A percentile compares a stretch with the other conserved stretches of the same genome.
Evolutionary conservation across 1,284 basidiomycete species (phyloP).

Genomic region (Melampsora larici-populina): DNA sequence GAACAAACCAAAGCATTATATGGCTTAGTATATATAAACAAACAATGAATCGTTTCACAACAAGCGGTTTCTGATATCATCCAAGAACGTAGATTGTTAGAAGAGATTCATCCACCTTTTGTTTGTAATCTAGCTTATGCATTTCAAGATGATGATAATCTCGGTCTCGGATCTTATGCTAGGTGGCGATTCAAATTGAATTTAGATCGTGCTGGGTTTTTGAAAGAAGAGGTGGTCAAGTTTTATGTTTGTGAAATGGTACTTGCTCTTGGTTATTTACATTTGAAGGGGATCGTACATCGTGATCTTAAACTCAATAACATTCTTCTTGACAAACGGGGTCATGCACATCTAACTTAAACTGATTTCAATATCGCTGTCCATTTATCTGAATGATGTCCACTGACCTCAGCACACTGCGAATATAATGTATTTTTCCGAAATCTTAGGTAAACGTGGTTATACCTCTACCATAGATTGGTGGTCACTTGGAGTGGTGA

Average conservation of each 20-base stretch:
- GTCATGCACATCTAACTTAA: constrained; percentile 91
- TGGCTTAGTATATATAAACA: constrained; percentile 99
- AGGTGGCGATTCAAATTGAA: constrained; percentile 93
- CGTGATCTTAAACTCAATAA: constrained; percentile 95
- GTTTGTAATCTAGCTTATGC: constrained; percentile 92
- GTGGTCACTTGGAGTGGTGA: too few relatives aligned
- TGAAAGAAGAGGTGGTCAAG: constrained; percentile 75
- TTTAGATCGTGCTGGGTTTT: constrained; percentile 71
- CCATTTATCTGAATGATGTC: constrained; percentile 80
- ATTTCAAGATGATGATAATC: constrained; percentile 96
- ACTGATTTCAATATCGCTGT: constrained; percentile 99
- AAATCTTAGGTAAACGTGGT: too few relatives aligned
- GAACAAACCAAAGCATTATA: constrained; percentile 92
- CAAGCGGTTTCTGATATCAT: constrained; percentile 95
- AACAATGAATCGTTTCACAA: constrained; percentile 78
- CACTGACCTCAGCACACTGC: constrained; percentile 86
- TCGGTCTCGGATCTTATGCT: constrained; percentile 96
- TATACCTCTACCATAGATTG: too few relatives aligned
- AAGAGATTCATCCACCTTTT: constrained; percentile 86
- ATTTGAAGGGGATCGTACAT: constrained; percentile 74
- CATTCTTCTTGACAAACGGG: constrained; percentile 82
- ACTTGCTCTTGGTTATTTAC: constrained; percentile 80
- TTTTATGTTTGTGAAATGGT: constrained; percentile 90
- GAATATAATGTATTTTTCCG: too few relatives aligned
- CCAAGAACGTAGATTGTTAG: constrained; percentile 83